Evolutionary conservation across 2,329 filamentous ascomycete species (phyloP), one percentile per base, ranked within the genome.

Genomic region (Talaromyces sp.): DNA sequence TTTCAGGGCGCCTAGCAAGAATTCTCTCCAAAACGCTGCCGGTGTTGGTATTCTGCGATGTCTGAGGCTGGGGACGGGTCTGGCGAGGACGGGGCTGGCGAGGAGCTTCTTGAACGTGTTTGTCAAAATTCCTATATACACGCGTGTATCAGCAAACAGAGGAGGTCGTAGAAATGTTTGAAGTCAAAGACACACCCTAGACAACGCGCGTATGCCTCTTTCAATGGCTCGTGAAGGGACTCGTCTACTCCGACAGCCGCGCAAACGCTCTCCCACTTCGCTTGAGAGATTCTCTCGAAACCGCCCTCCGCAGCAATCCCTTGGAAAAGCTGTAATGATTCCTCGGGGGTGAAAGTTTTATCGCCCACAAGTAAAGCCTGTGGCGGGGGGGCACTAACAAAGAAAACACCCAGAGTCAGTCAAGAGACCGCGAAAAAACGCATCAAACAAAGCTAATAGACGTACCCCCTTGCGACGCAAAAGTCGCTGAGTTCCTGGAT

Each of bases 381-480:
- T 28, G 49, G 5, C 49, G 49, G 49, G 49, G 49, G 1, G 2
- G 15, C 49, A 53, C 49, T 53, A 53, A 30, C 5, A 2, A 15
- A 5, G 22, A 32, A 17, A 13, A 11, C 27, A 47, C 1, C 17
- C n/a, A 57, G 39, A 57, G 36, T 57, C 25, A 57, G 55, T 32
- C 17, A 33, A 49, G 33, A 57, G 11, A 27, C 28, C 9, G 54
- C 22, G 10, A 49, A 42, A 57, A 25, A 57, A 49, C 27, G 55
- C n/a, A 30, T 4, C 25, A 17, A n/a, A 39, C 36, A 39, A 22
- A 22, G 49, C 49, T 17, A 32, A 39, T n/a, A 33, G 57, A 65
- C 47, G 42, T 54, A 62, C 51, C 54, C 64, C 57, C 56, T 53
- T 57, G 64, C 56, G 55, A 55, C 30, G 52, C 54, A 22, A 39